Evolutionary conservation across 257 asterid species (phyloP).

Genomic region (Ajuga chamaepitys): DNA sequence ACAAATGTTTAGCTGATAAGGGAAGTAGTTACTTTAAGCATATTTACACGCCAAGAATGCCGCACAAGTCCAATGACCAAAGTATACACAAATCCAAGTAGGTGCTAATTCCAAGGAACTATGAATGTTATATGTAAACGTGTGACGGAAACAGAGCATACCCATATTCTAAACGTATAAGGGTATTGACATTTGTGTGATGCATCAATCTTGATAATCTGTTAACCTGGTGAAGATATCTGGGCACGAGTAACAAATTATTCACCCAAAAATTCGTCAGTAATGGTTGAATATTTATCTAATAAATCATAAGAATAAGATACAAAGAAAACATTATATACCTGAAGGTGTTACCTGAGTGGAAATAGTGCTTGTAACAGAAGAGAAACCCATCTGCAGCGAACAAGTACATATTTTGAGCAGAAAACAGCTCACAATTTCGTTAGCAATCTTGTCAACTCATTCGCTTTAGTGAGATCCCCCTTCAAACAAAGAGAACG

Average conservation of each 20-base stretch:
- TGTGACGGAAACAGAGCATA: not conserved
- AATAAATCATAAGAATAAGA: not conserved
- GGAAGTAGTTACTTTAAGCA: not conserved
- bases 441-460: conserved; percentile 40
- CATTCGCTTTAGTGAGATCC: conserved; percentile 55
- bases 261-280: not conserved
- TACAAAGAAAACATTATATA: conserved; percentile 9
- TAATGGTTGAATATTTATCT: not conserved
- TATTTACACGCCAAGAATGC: not conserved
- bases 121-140: not conserved
- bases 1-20: not conserved
- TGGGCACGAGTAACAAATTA: not conserved
- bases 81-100: not conserved
- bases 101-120: not conserved
- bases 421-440: conserved; percentile 24
- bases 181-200: not conserved
- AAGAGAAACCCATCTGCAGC: not conserved
- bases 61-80: not conserved
- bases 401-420: not conserved
- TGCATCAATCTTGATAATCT: not conserved
- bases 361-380: not conserved
- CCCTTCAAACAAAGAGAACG: conserved; percentile 66
- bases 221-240: not conserved
- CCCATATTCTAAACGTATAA: not conserved
- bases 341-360: not conserved